These are phyloP conservation scores for Leccinum fallax DNA, from an alignment of 1,284 basidiomycete genomes.

Conservation along the genomic window DNA sequence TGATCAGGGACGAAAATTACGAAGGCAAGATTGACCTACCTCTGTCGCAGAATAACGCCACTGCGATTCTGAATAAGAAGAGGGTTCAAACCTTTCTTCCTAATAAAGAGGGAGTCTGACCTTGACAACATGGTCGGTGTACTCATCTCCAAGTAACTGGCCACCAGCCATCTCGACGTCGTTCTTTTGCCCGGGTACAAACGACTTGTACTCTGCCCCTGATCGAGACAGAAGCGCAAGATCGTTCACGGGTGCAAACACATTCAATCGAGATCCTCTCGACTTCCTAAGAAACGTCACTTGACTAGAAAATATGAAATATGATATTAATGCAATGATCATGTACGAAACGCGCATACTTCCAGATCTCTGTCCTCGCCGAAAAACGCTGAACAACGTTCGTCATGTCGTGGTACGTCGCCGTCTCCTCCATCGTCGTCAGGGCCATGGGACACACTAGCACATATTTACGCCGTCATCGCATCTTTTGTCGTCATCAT, in stretches of 20 bases:
- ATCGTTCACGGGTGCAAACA: constrained; percentile 89
- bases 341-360: constrained; percentile 53
- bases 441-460: too few species aligned
- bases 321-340: background rate
- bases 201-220: constrained; percentile 53
- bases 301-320: constrained; percentile 54
- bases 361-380: constrained; percentile 79
- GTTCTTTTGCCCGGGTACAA: constrained; percentile 68
- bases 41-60: constrained; percentile 89
- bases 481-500: too few species aligned
- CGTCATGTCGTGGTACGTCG: too few species aligned
- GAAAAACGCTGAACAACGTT: too few species aligned
- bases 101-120: constrained; percentile 44
- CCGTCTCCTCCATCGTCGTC: too few species aligned
- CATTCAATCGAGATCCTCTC: constrained; percentile 75
- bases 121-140: constrained; percentile 90
- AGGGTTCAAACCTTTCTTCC: background rate
- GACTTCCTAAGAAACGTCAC: constrained; percentile 83
- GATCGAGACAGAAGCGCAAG: constrained; percentile 77
- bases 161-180: constrained; percentile 82
- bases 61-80: constrained; percentile 68
- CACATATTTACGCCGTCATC: too few species aligned
- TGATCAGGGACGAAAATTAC: background rate
- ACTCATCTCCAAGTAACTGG: constrained; percentile 90
- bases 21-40: constrained; percentile 47